phyloP scores from a whole-genome alignment of 2,329 filamentous ascomycete species.

The Xylaria hypoxylon region DNA sequence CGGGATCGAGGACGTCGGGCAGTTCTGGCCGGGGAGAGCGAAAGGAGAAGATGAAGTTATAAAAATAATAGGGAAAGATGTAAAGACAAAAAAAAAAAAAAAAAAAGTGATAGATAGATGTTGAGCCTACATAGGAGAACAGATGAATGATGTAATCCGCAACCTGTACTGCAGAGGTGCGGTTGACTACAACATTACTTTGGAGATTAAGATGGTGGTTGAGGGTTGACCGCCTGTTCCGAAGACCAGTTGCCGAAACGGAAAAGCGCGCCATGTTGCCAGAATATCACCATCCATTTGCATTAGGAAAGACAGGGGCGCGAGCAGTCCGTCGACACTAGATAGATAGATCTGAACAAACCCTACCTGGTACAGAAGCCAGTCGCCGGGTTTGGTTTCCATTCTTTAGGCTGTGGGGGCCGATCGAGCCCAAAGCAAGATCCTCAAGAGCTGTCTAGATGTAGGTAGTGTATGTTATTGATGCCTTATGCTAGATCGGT shows the following conservation, averaged over 20 bases:
- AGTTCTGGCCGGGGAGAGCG: not conserved
- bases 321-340: slow-evolving; percentile 2
- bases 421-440: slow-evolving; percentile 44
- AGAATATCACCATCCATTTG: slow-evolving; percentile 27
- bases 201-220: slow-evolving; percentile 17
- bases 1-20: not conserved
- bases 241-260: slow-evolving; percentile 39
- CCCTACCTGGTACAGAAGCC: not conserved
- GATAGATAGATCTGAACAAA: slow-evolving; percentile 7
- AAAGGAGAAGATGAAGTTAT: not conserved
- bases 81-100: no score
- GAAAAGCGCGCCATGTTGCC: slow-evolving; percentile 41
- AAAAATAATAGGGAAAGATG: not conserved
- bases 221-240: slow-evolving; percentile 42
- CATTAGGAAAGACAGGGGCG: slow-evolving; percentile 15
- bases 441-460: slow-evolving; percentile 9
- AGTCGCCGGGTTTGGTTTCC: not conserved
- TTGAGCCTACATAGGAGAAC: not conserved
- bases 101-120: not conserved
- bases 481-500: slow-evolving; percentile 16
- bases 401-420: slow-evolving; percentile 30
- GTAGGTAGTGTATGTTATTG: slow-evolving; percentile 23
- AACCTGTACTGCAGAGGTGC: slow-evolving; percentile 5
- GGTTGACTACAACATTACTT: slow-evolving; percentile 26
- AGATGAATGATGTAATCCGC: slow-evolving; percentile 3